Evolutionary conservation across 495 filamentous ascomycete species (phyloP).

Genomic region (Penicillium soppii): DNA sequence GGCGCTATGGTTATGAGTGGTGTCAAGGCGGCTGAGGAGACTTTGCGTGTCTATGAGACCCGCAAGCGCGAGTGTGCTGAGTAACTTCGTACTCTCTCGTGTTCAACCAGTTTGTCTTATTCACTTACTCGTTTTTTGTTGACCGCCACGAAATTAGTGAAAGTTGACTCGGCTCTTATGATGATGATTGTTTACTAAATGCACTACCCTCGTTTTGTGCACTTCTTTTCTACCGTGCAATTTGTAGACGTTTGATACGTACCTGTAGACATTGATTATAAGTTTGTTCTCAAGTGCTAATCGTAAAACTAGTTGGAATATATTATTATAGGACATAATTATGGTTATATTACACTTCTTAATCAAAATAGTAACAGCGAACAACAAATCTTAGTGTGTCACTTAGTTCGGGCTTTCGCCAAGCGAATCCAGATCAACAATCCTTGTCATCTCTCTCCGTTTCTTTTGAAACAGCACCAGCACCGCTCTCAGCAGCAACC

Average conservation of each 20-base stretch:
- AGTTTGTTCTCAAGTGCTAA: too few relatives aligned
- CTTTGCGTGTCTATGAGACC: constrained; percentile 70
- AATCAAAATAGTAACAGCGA: too few relatives aligned
- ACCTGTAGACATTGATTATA: neutral
- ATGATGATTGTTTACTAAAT: constrained; percentile 12
- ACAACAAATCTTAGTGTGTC: too few relatives aligned
- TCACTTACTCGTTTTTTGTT: constrained; percentile 4
- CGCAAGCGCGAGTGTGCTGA: constrained; percentile 64
- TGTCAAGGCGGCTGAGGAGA: constrained; percentile 87
- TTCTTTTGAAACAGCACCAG: neutral
- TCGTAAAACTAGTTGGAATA: too few relatives aligned
- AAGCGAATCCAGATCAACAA: too few relatives aligned
- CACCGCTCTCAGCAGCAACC: constrained; percentile 15
- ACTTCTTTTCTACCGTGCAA: neutral
- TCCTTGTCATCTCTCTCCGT: constrained; percentile 2
- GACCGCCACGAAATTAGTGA: constrained; percentile 1
- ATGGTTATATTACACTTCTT: too few relatives aligned
- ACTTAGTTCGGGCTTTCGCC: too few relatives aligned
- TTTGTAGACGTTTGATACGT: neutral
- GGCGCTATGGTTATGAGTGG: constrained; percentile 82
- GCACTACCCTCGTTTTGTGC: constrained; percentile 25
- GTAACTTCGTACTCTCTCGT: constrained; percentile 17
- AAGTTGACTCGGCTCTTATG: constrained; percentile 2
- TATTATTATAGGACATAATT: too few relatives aligned
- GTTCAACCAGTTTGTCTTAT: neutral